Conservation (phyloP, 2,329 filamentous ascomycete species). For the Tothia fuscella region DNA sequence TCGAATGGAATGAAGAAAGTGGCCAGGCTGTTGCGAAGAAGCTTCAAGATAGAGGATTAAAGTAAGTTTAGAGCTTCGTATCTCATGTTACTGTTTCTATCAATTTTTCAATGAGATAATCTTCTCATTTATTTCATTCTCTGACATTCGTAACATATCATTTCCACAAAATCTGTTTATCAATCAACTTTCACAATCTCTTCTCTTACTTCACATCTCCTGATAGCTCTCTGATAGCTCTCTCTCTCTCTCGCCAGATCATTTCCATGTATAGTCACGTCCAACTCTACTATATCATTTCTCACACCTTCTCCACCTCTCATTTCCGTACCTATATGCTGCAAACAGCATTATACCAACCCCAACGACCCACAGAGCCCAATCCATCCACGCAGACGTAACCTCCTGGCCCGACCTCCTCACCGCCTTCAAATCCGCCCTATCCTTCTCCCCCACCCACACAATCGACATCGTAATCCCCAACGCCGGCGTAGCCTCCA, state of each 20-base stretch:
- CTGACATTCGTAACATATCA: background rate
- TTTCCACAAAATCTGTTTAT: background rate
- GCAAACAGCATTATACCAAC: background rate
- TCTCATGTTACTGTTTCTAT: background rate
- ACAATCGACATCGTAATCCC: constrained; percentile 22
- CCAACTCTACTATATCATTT: no score
- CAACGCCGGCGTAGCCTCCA: constrained; percentile 18
- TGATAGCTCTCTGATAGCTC: no score
- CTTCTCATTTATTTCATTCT: background rate
- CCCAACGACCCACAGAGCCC: constrained; percentile 12
- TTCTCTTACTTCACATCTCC: background rate
- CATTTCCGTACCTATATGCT: no score
- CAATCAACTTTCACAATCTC: background rate
- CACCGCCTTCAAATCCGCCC: constrained; percentile 20
- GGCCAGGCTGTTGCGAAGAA: constrained; percentile 2
- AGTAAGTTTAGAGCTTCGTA: background rate
- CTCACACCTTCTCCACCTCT: no score
- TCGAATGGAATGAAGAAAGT: constrained; percentile 15
- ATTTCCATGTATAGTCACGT: no score
- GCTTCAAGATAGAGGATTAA: background rate
- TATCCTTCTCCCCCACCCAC: constrained; percentile 17
- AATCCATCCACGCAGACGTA: constrained; percentile 23
- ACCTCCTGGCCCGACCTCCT: constrained; percentile 19
- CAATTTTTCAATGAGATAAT: background rate
- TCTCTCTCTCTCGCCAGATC: no score